These are phyloP conservation scores for Termitomyces bulborhizus DNA, from an alignment of 768 basidiomycete species.

Conservation along the genomic window DNA sequence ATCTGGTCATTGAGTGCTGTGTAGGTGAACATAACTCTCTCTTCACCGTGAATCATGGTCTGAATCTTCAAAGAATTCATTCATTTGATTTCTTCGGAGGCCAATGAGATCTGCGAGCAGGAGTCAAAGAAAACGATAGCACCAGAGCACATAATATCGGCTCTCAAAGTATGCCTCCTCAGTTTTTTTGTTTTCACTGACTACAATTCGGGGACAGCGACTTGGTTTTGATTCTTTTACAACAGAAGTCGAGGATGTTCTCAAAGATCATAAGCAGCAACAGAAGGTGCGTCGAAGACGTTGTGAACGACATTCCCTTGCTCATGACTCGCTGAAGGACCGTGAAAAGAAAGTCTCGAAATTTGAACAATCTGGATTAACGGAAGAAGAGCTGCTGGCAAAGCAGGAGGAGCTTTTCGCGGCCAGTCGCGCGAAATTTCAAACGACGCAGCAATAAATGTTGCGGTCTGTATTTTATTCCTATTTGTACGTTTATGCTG, in stretches of 20 bases:
- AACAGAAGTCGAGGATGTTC: slow-evolving; percentile 83
- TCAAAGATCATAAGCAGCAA: slow-evolving; percentile 95
- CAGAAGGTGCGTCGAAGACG: slow-evolving; percentile 60
- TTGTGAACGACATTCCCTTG: not conserved
- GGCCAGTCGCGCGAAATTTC: slow-evolving; percentile 78
- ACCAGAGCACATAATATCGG: slow-evolving; percentile 92
- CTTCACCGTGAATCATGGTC: slow-evolving; percentile 4
- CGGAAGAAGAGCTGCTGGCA: slow-evolving; percentile 82
- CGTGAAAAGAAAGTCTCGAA: slow-evolving; percentile 91
- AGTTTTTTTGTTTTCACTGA: slow-evolving; percentile 4
- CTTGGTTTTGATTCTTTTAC: slow-evolving; percentile 93
- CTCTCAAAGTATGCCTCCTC: slow-evolving; percentile 63
- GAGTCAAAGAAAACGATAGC: slow-evolving; percentile 99
- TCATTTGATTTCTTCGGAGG: slow-evolving; percentile 93
- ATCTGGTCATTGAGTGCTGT: slow-evolving; percentile 97
- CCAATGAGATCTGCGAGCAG: slow-evolving; percentile 96
- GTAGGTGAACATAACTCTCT: slow-evolving; percentile 71
- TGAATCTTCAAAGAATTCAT: slow-evolving; percentile 76
- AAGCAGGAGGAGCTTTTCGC: slow-evolving; percentile 92
- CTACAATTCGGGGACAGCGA: slow-evolving; percentile 39
- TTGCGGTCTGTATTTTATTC: slow-evolving; percentile 14
- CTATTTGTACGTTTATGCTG: slow-evolving; percentile 20
- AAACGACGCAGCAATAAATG: slow-evolving; percentile 49
- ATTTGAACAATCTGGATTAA: slow-evolving; percentile 81
- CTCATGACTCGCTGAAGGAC: slow-evolving; percentile 41